Conservation (phyloP, 305 asterid species). For the Plantago coronopus region DNA sequence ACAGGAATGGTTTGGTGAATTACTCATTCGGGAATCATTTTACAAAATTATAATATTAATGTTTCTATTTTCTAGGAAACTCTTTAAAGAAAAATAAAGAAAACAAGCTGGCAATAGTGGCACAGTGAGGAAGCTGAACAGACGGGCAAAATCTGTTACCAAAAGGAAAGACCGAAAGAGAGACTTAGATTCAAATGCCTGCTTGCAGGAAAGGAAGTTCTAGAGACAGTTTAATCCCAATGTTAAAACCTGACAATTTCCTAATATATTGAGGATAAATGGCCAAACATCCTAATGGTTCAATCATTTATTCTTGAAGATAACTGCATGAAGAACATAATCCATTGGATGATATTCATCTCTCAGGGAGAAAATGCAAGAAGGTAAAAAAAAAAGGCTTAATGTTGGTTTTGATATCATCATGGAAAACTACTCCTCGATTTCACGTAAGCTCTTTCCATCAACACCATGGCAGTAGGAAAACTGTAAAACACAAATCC, state of each 20-base stretch:
- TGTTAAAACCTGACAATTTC: neutral
- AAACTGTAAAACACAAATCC: constrained; percentile 6
- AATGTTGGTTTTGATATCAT: too few species aligned
- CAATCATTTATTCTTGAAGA: too few species aligned
- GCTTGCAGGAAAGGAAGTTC: constrained; percentile 9
- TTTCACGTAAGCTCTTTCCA: constrained; percentile 13
- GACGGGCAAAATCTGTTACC: neutral
- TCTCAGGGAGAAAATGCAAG: constrained; percentile 18
- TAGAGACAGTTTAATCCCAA: constrained; percentile 5
- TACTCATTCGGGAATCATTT: constrained; percentile 15
- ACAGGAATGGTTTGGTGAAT: constrained; percentile 17
- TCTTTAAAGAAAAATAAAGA: too few species aligned
- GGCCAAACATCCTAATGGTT: too few species aligned
- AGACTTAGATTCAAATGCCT: constrained; percentile 13
- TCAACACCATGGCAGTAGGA: constrained; percentile 13
- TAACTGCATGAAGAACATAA: too few species aligned
- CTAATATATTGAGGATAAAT: too few species aligned
- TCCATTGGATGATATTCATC: too few species aligned
- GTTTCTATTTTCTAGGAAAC: constrained; percentile 9
- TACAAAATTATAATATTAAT: constrained; percentile 17
- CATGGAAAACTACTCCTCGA: too few species aligned
- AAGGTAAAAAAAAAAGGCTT: too few species aligned
- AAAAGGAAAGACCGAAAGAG: neutral
- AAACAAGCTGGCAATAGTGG: constrained; percentile 19
- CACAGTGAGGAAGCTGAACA: constrained; percentile 8